Evolutionary conservation across 1,284 basidiomycete species (phyloP).

Genomic region (Cryptococcus hybrid): DNA sequence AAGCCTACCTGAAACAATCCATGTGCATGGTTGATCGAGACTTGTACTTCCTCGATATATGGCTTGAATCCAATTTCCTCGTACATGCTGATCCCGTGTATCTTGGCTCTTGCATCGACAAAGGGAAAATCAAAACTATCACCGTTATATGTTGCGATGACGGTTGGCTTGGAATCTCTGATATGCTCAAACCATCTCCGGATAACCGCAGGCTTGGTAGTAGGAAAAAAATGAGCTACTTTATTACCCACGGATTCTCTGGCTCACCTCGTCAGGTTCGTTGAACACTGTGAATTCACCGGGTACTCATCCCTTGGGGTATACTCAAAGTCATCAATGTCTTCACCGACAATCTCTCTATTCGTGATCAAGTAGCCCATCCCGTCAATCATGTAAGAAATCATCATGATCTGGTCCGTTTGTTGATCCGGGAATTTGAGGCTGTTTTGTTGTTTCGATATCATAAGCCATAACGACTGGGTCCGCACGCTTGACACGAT

Average conservation of each 20-base stretch:
- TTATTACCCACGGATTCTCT: too few species aligned
- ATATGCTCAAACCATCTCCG: conserved; percentile 91
- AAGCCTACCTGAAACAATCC: conserved; percentile 97
- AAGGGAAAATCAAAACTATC: conserved; percentile 99
- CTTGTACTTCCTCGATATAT: conserved; percentile 94
- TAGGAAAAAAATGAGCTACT: neutral
- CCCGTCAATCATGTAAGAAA: conserved; percentile 61
- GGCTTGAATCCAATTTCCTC: conserved; percentile 89
- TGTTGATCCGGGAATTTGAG: conserved; percentile 97
- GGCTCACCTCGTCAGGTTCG: too few species aligned
- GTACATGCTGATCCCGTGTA: conserved; percentile 95
- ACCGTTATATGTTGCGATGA: conserved; percentile 98
- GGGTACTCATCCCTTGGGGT: conserved; percentile 98
- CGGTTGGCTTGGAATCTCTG: conserved; percentile 87
- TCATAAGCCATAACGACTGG: conserved; percentile 99
- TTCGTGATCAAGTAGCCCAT: conserved; percentile 98
- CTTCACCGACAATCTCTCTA: conserved; percentile 93
- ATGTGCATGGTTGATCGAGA: conserved; percentile 92
- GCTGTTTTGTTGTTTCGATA: conserved; percentile 98
- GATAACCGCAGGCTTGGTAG: conserved; percentile 67
- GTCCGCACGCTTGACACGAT: conserved; percentile 96
- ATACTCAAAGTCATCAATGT: conserved; percentile 99
- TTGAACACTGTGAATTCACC: conserved; percentile 1
- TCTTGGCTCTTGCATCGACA: conserved; percentile 80
- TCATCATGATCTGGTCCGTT: conserved; percentile 99